Evolutionary conservation across 2,329 filamentous ascomycete genomes (phyloP).

Genomic region (Ophiostoma novo-ulmi): DNA sequence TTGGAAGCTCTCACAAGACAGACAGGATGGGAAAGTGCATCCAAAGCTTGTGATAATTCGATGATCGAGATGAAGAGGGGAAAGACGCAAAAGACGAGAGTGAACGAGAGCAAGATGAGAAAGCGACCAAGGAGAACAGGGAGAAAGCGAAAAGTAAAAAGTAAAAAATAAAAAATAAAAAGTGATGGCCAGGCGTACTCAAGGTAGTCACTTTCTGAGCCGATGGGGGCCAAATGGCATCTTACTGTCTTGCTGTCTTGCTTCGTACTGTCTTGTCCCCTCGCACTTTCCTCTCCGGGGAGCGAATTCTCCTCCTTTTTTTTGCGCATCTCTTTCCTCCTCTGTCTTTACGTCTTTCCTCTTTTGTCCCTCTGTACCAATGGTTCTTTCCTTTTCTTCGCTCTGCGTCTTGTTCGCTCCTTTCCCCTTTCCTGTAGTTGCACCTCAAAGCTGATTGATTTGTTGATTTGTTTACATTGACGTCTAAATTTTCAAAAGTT

Average conservation of each 20-base stretch:
- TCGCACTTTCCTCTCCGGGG: background rate
- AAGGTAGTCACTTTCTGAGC: background rate
- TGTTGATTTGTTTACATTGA: no score
- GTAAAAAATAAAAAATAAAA: background rate
- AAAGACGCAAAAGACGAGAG: no score
- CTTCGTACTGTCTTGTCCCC: background rate
- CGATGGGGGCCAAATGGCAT: conserved; percentile 16
- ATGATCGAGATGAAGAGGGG: background rate
- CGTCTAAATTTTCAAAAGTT: no score
- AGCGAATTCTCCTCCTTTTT: background rate
- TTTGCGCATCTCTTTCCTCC: background rate
- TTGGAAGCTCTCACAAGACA: background rate
- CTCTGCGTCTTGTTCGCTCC: background rate
- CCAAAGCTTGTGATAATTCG: background rate
- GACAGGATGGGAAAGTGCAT: background rate
- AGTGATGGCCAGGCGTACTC: background rate
- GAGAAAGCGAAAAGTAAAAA: background rate
- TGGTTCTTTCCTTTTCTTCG: background rate
- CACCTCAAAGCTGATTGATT: no score
- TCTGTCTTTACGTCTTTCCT: background rate
- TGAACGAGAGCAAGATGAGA: background rate
- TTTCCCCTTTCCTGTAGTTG: background rate
- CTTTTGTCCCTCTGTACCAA: background rate
- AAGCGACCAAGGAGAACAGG: background rate
- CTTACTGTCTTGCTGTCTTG: background rate